Evolutionary conservation across 768 basidiomycete species (phyloP).

Genomic region (Pilatotrama ljubarskyi): DNA sequence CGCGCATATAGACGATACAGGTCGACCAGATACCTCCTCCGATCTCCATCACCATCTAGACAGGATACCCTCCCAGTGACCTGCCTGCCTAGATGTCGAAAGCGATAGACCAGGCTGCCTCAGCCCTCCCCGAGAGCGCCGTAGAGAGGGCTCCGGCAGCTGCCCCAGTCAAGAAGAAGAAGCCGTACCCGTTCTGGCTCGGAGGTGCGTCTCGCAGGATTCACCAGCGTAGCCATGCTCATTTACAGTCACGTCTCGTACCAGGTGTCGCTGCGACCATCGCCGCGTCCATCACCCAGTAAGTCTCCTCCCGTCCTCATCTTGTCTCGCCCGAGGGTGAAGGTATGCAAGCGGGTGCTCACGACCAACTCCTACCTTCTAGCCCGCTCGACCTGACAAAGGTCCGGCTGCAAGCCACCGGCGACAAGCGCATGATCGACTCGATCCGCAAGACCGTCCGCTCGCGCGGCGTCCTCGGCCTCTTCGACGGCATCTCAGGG

Average conservation of each 20-base stretch:
- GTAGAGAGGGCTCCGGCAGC: neutral
- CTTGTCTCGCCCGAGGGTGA: no score
- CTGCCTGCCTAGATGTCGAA: slow-evolving; percentile 12
- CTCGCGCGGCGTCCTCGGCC: slow-evolving; percentile 75
- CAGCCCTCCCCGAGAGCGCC: slow-evolving; percentile 12
- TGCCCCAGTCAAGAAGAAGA: slow-evolving; percentile 43
- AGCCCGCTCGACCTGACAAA: slow-evolving; percentile 89
- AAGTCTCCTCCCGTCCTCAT: slow-evolving; percentile 27
- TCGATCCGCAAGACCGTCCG: slow-evolving; percentile 80
- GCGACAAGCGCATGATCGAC: slow-evolving; percentile 88
- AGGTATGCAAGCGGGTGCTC: no score
- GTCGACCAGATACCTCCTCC: neutral
- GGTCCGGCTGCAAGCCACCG: slow-evolving; percentile 88
- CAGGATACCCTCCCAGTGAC: slow-evolving; percentile 1
- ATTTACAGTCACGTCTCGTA: neutral
- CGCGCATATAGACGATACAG: slow-evolving; percentile 11
- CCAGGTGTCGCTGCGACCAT: slow-evolving; percentile 78
- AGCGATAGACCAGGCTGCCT: slow-evolving; percentile 13
- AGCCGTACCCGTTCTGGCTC: slow-evolving; percentile 85
- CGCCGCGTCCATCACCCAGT: slow-evolving; percentile 89
- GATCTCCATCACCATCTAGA: neutral
- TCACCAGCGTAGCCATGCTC: neutral
- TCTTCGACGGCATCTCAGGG: slow-evolving; percentile 85
- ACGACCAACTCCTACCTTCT: no score
- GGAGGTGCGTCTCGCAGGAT: slow-evolving; percentile 51